A percentile compares a stretch with the other conserved stretches of the same genome.
phyloP scores from a whole-genome alignment of 805 yeast genomes.

The Kurtzmaniella cleridarum region DNA sequence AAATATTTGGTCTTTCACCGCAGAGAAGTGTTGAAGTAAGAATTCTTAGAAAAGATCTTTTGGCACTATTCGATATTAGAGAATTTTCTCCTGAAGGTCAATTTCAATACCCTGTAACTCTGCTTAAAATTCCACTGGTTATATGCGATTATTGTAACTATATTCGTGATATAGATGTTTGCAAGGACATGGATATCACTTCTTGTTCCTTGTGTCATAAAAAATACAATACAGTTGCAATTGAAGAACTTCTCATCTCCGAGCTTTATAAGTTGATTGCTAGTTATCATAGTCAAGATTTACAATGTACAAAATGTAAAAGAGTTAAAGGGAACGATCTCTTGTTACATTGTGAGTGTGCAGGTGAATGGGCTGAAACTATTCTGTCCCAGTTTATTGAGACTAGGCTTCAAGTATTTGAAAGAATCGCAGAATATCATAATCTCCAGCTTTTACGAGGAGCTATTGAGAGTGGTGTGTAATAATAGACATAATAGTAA shows the following conservation, averaged over 20 bases:
- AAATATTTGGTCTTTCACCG: constrained; percentile 62
- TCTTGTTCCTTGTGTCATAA: constrained; percentile 62
- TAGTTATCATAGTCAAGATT: constrained; percentile 72
- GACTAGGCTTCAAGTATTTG: constrained; percentile 43
- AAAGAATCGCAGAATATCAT: constrained; percentile 54
- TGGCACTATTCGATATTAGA: constrained; percentile 68
- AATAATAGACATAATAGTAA: background rate
- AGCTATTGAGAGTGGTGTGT: constrained; percentile 20
- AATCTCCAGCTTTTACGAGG: constrained; percentile 52
- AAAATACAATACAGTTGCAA: constrained; percentile 55
- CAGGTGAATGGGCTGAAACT: constrained; percentile 77
- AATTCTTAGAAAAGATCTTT: constrained; percentile 65
- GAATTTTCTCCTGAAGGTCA: constrained; percentile 77
- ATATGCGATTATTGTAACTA: constrained; percentile 77
- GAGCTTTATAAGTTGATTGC: constrained; percentile 52
- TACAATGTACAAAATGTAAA: constrained; percentile 73
- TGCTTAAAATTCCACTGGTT: constrained; percentile 60
- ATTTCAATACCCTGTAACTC: constrained; percentile 70
- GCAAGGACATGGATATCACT: constrained; percentile 64
- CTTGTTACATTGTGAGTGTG: constrained; percentile 75
- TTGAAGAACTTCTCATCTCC: constrained; percentile 77
- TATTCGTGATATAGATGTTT: constrained; percentile 73
- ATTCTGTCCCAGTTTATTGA: constrained; percentile 40
- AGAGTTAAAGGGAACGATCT: constrained; percentile 61
- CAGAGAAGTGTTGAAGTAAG: constrained; percentile 68